phyloP scores from a whole-genome alignment of 2,329 filamentous ascomycete genomes.

The Xylaria sp. region DNA sequence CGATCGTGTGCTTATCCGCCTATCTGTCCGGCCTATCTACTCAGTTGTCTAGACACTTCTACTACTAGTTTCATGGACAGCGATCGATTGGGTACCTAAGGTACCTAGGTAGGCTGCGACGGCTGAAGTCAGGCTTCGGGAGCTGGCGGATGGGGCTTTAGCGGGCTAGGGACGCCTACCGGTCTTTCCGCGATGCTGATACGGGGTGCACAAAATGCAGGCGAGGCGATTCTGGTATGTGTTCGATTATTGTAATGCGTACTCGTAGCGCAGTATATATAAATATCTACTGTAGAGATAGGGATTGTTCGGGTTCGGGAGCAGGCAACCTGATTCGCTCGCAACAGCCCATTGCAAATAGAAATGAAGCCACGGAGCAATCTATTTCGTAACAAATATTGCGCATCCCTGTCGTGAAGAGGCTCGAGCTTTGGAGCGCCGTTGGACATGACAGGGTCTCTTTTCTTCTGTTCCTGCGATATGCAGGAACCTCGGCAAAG shows the following conservation, averaged over 20 bases:
- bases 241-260: no score
- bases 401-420: conserved; percentile 28
- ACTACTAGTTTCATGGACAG: no score
- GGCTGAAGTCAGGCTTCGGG: conserved; percentile 17
- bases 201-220: not conserved
- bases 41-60: no score
- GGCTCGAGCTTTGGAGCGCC: conserved; percentile 29
- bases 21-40: not conserved
- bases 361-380: conserved; percentile 38
- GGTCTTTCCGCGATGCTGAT: not conserved
- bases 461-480: no score
- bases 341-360: conserved; percentile 37
- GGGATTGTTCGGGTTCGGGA: conserved; percentile 34
- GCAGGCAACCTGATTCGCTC: conserved; percentile 37
- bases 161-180: conserved; percentile 1
- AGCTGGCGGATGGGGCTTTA: conserved; percentile 18
- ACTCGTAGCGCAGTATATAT: no score
- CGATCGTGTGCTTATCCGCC: not conserved
- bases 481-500: no score
- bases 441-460: not conserved
- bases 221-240: not conserved
- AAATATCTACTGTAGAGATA: conserved; percentile 33
- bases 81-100: no score
- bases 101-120: no score
- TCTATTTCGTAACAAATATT: conserved; percentile 44